Conservation (phyloP, 2,329 filamentous ascomycete species). For the Pseudogymnoascus sp. region DNA sequence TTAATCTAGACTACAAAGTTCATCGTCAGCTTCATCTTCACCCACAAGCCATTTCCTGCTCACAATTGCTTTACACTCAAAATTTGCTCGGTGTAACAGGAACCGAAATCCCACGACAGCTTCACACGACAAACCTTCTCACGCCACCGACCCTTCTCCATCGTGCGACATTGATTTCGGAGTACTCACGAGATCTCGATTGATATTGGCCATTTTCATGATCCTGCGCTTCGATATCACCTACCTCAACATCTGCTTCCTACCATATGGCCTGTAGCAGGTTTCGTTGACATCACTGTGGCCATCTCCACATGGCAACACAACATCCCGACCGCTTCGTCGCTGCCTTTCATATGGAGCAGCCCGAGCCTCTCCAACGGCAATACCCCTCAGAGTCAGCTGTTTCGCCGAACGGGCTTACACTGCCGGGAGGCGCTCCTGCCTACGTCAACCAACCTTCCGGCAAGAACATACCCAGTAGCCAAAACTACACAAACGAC, state of each 20-base stretch:
- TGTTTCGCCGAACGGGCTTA: neutral
- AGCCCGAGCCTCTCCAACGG: neutral
- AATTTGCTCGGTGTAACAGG: constrained; percentile 2
- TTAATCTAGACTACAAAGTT: neutral
- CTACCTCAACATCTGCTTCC: neutral
- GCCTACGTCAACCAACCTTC: neutral
- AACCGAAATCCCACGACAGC: neutral
- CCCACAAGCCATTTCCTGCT: neutral
- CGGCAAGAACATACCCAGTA: neutral
- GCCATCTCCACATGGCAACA: constrained; percentile 1
- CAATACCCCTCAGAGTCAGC: neutral
- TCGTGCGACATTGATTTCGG: neutral
- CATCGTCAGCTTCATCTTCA: neutral
- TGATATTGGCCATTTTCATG: neutral
- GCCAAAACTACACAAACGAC: neutral
- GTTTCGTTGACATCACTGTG: neutral
- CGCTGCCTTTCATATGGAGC: neutral
- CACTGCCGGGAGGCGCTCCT: neutral
- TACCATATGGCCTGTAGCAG: neutral
- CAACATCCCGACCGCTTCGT: neutral
- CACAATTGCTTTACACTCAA: neutral
- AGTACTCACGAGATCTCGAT: neutral
- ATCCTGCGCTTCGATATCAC: neutral
- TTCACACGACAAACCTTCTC: neutral
- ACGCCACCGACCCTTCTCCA: neutral